A percentile compares a stretch with the other conserved stretches of the same genome.
Conservation (phyloP, 768 basidiomycete species). For the Dentipellis fragilis region DNA sequence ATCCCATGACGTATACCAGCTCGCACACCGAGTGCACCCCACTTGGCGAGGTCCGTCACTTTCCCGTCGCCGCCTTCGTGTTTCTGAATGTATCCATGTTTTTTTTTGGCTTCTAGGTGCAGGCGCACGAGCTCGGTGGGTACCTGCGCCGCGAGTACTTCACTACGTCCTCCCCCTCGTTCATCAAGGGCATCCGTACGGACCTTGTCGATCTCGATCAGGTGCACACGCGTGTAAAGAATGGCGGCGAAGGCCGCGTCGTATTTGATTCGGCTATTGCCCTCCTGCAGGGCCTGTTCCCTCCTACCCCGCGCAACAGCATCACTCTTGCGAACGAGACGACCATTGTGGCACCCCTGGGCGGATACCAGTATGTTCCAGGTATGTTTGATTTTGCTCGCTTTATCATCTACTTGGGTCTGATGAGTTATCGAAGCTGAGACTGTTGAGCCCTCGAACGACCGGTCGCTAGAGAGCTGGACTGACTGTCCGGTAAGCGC, state of each 20-base stretch:
- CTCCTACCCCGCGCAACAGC: slow-evolving; percentile 64
- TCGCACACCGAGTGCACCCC: slow-evolving; percentile 62
- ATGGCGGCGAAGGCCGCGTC: slow-evolving; percentile 75
- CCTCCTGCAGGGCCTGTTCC: slow-evolving; percentile 78
- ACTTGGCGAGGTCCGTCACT: slow-evolving; percentile 52
- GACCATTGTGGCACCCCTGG: slow-evolving; percentile 59
- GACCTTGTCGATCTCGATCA: slow-evolving; percentile 68
- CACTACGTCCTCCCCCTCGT: slow-evolving; percentile 53
- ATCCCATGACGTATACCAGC: slow-evolving; percentile 57
- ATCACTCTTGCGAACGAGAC: slow-evolving; percentile 74
- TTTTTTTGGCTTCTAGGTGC: slow-evolving; percentile 30
- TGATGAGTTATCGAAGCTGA: slow-evolving; percentile 40
- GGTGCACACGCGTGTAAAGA: slow-evolving; percentile 71
- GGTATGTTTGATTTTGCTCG: slow-evolving; percentile 26
- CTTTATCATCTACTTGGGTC: neutral
- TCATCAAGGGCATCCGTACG: slow-evolving; percentile 52
- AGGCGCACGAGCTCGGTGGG: slow-evolving; percentile 57
- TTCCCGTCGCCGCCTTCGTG: neutral
- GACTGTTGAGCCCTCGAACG: slow-evolving; percentile 79
- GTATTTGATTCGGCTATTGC: slow-evolving; percentile 84
- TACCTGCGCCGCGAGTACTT: slow-evolving; percentile 60
- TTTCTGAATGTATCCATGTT: neutral
- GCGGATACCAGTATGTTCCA: slow-evolving; percentile 85
- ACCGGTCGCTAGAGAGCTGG: slow-evolving; percentile 80
- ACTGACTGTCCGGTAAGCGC: slow-evolving; percentile 43